These are phyloP conservation scores for Coemansia sp. DNA, from an alignment of 192 early-diverging fungal genomes.

Conservation along the genomic window DNA sequence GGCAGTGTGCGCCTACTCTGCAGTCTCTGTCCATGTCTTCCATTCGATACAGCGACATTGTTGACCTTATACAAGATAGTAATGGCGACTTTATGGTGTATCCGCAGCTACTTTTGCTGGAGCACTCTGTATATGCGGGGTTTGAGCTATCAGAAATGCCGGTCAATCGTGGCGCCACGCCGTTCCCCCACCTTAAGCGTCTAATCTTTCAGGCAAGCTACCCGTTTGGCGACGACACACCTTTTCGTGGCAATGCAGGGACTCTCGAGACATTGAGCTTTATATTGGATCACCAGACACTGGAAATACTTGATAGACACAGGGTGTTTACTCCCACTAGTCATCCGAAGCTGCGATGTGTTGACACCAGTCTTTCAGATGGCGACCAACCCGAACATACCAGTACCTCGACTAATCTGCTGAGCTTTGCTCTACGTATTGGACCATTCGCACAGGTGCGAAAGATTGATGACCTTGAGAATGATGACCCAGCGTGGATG, in stretches of 20 bases:
- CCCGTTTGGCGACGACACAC: constrained; percentile 2
- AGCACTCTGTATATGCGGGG: neutral
- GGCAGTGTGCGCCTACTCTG: neutral
- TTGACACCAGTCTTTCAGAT: neutral
- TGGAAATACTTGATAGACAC: neutral
- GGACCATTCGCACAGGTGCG: neutral
- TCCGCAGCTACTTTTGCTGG: neutral
- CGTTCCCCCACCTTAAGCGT: neutral
- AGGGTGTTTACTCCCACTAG: neutral
- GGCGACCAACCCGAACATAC: no score
- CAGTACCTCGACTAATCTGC: neutral
- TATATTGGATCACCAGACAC: neutral
- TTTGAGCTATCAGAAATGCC: neutral
- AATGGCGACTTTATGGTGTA: neutral
- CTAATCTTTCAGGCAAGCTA: neutral
- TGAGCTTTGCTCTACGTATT: neutral
- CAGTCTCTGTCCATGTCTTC: neutral
- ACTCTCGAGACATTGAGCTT: neutral
- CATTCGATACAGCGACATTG: no score
- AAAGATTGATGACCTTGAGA: neutral
- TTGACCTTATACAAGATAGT: neutral
- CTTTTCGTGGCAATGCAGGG: neutral
- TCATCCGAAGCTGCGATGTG: neutral
- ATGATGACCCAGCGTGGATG: neutral
- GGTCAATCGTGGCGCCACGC: neutral